These are phyloP conservation scores for Eutrema heterophyllum DNA, from an alignment of 345 rosid genomes.

Conservation along the genomic window DNA sequence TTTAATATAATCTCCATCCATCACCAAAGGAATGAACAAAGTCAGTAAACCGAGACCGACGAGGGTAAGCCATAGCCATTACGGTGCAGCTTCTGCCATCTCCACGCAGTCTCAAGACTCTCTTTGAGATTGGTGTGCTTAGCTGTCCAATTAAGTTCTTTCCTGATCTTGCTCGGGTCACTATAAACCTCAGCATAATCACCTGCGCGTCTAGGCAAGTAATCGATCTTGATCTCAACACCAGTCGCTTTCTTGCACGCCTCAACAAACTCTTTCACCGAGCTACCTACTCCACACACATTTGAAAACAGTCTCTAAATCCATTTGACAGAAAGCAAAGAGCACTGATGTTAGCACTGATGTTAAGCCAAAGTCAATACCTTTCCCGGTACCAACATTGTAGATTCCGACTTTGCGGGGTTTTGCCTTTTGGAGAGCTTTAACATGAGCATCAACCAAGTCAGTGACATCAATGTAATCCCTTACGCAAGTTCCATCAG, in stretches of 20 bases:
- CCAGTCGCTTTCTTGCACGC: conserved; percentile 66
- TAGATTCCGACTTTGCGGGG: conserved; percentile 54
- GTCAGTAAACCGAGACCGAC: conserved; percentile 23
- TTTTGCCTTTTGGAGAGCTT: conserved; percentile 50
- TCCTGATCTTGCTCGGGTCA: conserved; percentile 47
- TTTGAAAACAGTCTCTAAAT: background rate
- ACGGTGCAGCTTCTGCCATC: conserved; percentile 57
- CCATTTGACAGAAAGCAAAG: background rate
- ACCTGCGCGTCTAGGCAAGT: conserved; percentile 52
- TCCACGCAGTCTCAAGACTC: conserved; percentile 58
- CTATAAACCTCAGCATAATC: conserved; percentile 62
- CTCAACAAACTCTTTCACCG: conserved; percentile 60
- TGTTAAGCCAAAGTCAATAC: conserved; percentile 15
- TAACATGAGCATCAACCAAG: conserved; percentile 61
- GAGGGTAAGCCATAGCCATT: conserved; percentile 42
- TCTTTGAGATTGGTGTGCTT: conserved; percentile 44
- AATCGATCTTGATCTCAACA: conserved; percentile 45
- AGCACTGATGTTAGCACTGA: background rate
- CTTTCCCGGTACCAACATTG: conserved; percentile 61
- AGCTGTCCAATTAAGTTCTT: conserved; percentile 60
- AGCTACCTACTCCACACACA: conserved; percentile 42
- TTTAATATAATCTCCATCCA: conserved; percentile 23
- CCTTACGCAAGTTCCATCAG: conserved; percentile 52
- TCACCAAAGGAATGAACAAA: conserved; percentile 20
- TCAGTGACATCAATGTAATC: conserved; percentile 65